phyloP scores from a whole-genome alignment of 208 protist genomes.

The Acanthamoeba polyphaga region DNA sequence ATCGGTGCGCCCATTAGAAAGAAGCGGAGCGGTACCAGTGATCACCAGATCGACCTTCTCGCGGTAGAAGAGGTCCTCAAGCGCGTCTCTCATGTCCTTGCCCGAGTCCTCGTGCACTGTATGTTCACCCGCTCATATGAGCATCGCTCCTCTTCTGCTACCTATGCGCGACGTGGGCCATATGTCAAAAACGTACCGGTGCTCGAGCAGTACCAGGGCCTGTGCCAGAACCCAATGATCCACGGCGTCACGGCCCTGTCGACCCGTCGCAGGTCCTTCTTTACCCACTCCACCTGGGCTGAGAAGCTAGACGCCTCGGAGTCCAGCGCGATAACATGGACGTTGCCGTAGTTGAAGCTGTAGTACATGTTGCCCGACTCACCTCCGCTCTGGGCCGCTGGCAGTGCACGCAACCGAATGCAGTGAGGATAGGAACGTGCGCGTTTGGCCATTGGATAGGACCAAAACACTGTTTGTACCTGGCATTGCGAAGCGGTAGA shows the following conservation, averaged over 20 bases:
- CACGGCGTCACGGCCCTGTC: constrained; percentile 18
- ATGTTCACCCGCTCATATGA: not conserved
- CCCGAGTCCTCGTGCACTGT: not conserved
- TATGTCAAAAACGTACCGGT: not conserved
- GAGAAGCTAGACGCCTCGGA: not conserved
- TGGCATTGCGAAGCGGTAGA: constrained; percentile 35
- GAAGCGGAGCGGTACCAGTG: not conserved
- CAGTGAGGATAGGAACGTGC: not conserved
- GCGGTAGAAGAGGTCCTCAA: constrained; percentile 46
- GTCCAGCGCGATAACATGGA: constrained; percentile 17
- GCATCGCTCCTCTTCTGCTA: no score
- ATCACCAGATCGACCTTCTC: constrained; percentile 47
- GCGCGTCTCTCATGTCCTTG: not conserved
- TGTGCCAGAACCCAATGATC: constrained; percentile 36
- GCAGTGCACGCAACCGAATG: not conserved
- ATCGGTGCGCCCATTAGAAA: not conserved
- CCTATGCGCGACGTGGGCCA: not conserved
- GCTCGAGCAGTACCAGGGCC: constrained; percentile 52
- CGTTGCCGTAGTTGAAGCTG: constrained; percentile 70
- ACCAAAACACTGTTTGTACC: not conserved
- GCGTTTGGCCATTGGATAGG: not conserved
- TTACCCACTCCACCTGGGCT: not conserved
- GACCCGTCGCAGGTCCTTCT: constrained; percentile 14
- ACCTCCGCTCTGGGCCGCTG: constrained; percentile 9
- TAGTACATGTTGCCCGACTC: constrained; percentile 42